Conservation (phyloP, 108 stramenopile species). For the Phaeodactylum tricornutum region DNA sequence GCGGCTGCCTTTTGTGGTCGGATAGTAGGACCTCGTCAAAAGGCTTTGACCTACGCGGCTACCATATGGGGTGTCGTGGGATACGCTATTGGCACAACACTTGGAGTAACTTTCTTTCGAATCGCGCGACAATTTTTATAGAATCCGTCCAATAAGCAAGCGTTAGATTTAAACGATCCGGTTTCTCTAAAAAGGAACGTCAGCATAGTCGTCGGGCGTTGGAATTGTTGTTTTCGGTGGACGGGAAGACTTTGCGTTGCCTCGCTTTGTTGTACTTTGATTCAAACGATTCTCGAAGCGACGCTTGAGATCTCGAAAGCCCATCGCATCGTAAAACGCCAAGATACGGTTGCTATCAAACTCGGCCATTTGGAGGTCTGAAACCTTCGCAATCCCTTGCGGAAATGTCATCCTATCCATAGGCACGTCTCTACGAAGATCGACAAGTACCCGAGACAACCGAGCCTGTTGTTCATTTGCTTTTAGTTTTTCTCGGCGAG, state of each 20-base stretch:
- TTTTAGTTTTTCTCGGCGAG: constrained; percentile 49
- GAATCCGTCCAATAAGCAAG: too few relatives aligned
- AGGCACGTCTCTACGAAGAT: constrained; percentile 26
- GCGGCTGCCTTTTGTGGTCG: constrained; percentile 62
- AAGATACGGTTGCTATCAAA: constrained; percentile 39
- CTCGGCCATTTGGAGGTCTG: constrained; percentile 33
- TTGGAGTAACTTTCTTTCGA: constrained; percentile 27
- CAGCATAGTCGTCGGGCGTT: constrained; percentile 40
- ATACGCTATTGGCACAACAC: constrained; percentile 52
- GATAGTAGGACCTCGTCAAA: constrained; percentile 11
- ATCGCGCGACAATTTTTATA: too few relatives aligned
- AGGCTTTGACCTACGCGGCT: constrained; percentile 45
- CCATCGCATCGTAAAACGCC: constrained; percentile 52
- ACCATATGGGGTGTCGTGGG: constrained; percentile 67
- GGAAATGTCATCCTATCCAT: constrained; percentile 24
- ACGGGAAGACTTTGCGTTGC: not conserved
- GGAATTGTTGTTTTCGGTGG: constrained; percentile 34
- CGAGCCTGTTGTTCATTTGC: constrained; percentile 36
- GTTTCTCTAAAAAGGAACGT: constrained; percentile 65
- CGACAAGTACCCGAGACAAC: constrained; percentile 36
- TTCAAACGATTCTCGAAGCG: constrained; percentile 24
- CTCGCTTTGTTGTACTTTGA: not conserved
- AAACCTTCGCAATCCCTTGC: constrained; percentile 13
- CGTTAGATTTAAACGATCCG: too few relatives aligned
- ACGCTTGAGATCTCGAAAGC: constrained; percentile 33